These are phyloP conservation scores for Trichosporon sp. DNA, from an alignment of 1,284 basidiomycete species.

Conservation along the genomic window DNA sequence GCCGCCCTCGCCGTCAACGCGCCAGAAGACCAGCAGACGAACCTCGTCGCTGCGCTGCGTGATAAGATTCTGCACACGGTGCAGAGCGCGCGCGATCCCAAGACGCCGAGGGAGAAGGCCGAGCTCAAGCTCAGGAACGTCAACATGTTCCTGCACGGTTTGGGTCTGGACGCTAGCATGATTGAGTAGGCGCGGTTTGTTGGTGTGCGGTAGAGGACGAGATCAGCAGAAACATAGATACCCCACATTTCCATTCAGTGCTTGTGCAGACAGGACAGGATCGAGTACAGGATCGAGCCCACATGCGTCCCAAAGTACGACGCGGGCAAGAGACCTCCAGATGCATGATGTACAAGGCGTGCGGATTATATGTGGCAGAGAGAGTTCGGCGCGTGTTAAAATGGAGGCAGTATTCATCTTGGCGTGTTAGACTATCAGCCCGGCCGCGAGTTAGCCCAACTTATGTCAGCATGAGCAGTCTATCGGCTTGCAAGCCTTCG, in stretches of 20 bases:
- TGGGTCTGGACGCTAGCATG: conserved; percentile 44
- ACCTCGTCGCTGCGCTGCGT: conserved; percentile 75
- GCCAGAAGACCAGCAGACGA: conserved; percentile 70
- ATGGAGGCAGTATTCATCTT: no score
- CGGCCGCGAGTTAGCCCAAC: no score
- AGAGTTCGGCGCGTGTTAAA: no score
- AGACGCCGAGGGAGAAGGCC: conserved; percentile 29
- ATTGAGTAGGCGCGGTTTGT: conserved; percentile 14
- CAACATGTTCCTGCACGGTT: conserved; percentile 48
- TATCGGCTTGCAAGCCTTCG: no score
- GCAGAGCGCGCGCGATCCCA: conserved; percentile 38
- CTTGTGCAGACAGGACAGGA: no score
- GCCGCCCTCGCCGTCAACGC: conserved; percentile 82
- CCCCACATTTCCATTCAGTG: background rate
- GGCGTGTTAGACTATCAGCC: no score
- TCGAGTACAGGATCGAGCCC: background rate
- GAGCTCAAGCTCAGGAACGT: conserved; percentile 47
- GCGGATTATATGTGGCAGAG: no score
- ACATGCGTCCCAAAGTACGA: conserved; percentile 3
- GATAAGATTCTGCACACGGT: conserved; percentile 61
- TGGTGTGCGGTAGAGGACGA: no score
- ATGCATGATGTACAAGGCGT: background rate
- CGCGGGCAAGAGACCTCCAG: background rate
- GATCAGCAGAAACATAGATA: background rate
- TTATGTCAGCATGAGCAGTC: no score